phyloP scores from a whole-genome alignment of 805 yeast genomes.

The Yarrowia sp. region DNA sequence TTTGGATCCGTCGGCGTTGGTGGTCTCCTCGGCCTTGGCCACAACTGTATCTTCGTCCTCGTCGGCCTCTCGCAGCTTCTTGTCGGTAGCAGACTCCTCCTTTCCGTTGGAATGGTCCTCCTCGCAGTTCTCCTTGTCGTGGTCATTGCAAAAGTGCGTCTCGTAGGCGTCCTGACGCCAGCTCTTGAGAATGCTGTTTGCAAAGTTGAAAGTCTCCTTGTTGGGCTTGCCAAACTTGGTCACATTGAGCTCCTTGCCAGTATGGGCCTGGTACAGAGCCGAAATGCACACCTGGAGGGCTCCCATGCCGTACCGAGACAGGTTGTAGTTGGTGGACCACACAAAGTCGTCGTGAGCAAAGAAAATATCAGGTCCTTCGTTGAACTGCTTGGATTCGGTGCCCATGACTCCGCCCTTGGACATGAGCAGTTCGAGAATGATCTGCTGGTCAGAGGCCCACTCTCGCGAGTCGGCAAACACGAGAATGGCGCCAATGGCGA shows the following conservation, averaged over 20 bases:
- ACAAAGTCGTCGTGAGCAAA: conserved; percentile 92
- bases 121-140: conserved; percentile 49
- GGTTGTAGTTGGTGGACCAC: conserved; percentile 87
- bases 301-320: conserved; percentile 92
- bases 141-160: conserved; percentile 62
- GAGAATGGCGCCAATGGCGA: conserved; percentile 76
- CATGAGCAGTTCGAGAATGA: conserved; percentile 78
- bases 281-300: conserved; percentile 89
- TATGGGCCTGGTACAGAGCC: conserved; percentile 81
- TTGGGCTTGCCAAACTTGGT: conserved; percentile 92
- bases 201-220: conserved; percentile 82
- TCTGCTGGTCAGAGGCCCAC: conserved; percentile 94
- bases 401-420: conserved; percentile 86
- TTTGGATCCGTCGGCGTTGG: conserved; percentile 51
- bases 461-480: conserved; percentile 92
- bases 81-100: conserved; percentile 14
- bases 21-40: conserved; percentile 48
- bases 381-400: conserved; percentile 70
- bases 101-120: not conserved
- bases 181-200: conserved; percentile 72
- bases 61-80: not conserved
- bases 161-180: conserved; percentile 84
- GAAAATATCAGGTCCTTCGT: conserved; percentile 81
- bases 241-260: conserved; percentile 80
- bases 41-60: conserved; percentile 41